A percentile compares a stretch with the other conserved stretches of the same genome.
phyloP scores from a whole-genome alignment of 192 early-diverging fungal genomes.

The Jimgerdemannia flammicorona region DNA sequence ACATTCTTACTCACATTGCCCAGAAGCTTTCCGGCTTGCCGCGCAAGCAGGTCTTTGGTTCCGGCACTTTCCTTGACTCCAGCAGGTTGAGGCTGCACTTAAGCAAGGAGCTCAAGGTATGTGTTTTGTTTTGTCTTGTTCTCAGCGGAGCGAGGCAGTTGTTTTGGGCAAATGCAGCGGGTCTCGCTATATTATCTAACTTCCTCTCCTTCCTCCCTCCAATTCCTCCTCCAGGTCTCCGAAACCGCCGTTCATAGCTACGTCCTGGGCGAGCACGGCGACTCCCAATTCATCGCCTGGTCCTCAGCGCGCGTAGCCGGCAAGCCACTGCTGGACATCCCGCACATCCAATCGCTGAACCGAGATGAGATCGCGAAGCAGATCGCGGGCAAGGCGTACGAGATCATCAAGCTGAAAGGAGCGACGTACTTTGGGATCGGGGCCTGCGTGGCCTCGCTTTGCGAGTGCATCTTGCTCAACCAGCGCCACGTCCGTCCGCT shows the following conservation, averaged over 20 bases:
- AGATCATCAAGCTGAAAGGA: slow-evolving; percentile 84
- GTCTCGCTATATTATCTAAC: not conserved
- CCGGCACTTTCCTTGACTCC: slow-evolving; percentile 82
- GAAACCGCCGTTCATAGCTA: slow-evolving; percentile 76
- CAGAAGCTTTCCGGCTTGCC: slow-evolving; percentile 80
- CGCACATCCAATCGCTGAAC: slow-evolving; percentile 55
- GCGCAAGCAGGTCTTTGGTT: slow-evolving; percentile 74
- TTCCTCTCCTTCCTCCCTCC: not conserved
- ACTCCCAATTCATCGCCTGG: slow-evolving; percentile 85
- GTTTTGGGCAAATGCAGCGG: not conserved
- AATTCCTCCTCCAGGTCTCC: slow-evolving; percentile 43
- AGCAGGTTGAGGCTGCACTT: slow-evolving; percentile 63
- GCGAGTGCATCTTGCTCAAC: slow-evolving; percentile 67
- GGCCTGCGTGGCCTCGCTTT: slow-evolving; percentile 67
- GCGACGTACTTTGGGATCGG: slow-evolving; percentile 85
- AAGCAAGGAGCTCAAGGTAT: slow-evolving; percentile 37
- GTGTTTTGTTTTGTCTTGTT: not conserved
- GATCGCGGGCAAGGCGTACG: slow-evolving; percentile 72
- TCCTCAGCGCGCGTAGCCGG: slow-evolving; percentile 67
- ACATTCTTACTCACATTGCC: slow-evolving; percentile 80
- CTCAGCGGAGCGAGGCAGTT: not conserved
- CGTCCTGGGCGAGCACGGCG: slow-evolving; percentile 84
- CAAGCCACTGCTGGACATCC: slow-evolving; percentile 59
- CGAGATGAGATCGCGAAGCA: slow-evolving; percentile 48
- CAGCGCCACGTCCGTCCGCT: slow-evolving; percentile 67